Evolutionary conservation across 768 basidiomycete species (phyloP).

Genomic region (Amanita molliuscula): DNA sequence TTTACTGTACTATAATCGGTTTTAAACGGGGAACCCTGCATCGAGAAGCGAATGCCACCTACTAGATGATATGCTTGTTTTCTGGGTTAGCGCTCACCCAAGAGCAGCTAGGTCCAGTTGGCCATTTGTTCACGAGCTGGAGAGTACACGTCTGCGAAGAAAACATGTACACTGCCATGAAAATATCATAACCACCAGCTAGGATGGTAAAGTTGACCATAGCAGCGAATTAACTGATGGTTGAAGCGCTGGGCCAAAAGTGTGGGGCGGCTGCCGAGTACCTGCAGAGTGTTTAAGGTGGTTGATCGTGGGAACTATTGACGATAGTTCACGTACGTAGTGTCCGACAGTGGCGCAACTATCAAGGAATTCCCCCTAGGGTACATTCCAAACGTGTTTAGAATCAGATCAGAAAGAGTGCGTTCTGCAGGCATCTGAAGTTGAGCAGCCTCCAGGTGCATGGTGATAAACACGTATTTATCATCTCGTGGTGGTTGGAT

Average conservation of each 20-base stretch:
- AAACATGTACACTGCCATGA: slow-evolving; percentile 57
- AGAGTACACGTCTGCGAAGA: slow-evolving; percentile 37
- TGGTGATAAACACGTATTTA: no score
- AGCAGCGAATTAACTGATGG: background rate
- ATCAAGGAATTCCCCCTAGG: no score
- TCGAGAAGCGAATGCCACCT: slow-evolving; percentile 12
- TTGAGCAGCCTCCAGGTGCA: no score
- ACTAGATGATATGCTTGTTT: slow-evolving; percentile 55
- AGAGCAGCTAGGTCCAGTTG: slow-evolving; percentile 42
- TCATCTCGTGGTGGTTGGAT: no score
- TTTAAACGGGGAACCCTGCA: background rate
- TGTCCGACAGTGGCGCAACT: no score
- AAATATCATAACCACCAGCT: slow-evolving; percentile 55
- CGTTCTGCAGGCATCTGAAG: no score
- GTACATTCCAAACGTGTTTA: no score
- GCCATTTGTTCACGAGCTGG: slow-evolving; percentile 34
- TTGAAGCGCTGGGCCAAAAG: background rate
- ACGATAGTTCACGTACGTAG: no score
- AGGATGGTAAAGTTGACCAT: slow-evolving; percentile 66
- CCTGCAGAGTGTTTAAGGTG: no score
- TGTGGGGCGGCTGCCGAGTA: background rate
- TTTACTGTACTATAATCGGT: slow-evolving; percentile 43
- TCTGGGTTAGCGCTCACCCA: slow-evolving; percentile 53
- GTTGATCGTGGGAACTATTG: no score
- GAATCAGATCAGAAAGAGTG: no score